Base-by-base conservation (phyloP, 169 alveolate genomes). In the Plasmodium billcollinsi region DNA sequence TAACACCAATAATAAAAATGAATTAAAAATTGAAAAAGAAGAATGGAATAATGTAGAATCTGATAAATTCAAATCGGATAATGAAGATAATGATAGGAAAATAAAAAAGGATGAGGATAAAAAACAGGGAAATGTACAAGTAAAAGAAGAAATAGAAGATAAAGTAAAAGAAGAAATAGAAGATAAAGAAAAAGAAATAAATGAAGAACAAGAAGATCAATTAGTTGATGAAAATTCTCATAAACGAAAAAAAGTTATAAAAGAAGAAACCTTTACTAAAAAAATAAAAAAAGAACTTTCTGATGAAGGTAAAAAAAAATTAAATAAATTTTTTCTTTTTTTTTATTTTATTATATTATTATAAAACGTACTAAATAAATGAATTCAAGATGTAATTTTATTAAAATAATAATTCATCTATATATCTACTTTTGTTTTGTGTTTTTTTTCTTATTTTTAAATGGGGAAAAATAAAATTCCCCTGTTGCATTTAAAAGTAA, bases 221-320 rank as follows among this genome's bases (percentile, higher is more conserved):
- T 12, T 18, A n/a, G 11, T 50, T 7, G 73, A 74, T 39, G 21
- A 26, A 29, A 52, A 52, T 14, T 15, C 88, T 74, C 88, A 3
- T 43, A 74, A 74, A 24, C 43, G 88, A 15, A 74, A 74, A 74
- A 43, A 43, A 43, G 73, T 33, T 61, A 24, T 45, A 74, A 14
- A 24, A 39, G 74, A 74, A 61, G 59, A 59, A 49, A 12, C 12
- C 12, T n/a, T n/a, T 12, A 61, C 52, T 8, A 74, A 74, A 61
- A 74, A 74, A 61, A 61, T 74, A 11, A 74, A 74, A 45, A 74
- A 58, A 61, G 74, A 74, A 66, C 12, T 43, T 14, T 29, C 62
- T 24, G 47, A 14, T 50, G 88, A 74, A 74, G 88, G 88, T 74
- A 74, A 1, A 54, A 56, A 56, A 29, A 33, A 73, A 73, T 56